These are phyloP conservation scores for Gnetum montanum DNA, from an alignment of 75 land plant genomes.

Conservation along the genomic window DNA sequence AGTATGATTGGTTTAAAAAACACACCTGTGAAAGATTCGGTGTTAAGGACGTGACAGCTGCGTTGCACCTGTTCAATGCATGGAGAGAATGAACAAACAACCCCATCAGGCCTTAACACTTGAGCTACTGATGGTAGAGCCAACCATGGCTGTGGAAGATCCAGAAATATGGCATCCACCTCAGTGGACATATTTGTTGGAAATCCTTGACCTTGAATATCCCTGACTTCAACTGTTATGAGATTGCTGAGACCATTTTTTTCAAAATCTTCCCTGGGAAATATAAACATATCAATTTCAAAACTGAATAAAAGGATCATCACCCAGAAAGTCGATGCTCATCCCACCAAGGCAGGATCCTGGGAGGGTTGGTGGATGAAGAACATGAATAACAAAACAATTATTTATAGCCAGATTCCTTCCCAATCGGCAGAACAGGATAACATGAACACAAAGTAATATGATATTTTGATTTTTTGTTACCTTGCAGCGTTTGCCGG, in stretches of 20 bases:
- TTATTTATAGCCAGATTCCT: background rate
- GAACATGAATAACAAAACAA: background rate
- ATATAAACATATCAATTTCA: too few species aligned
- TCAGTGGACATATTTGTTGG: constrained; percentile 47
- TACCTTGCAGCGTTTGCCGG: constrained; percentile 85
- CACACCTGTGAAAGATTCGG: constrained; percentile 25
- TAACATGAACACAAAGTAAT: background rate
- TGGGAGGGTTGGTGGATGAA: background rate
- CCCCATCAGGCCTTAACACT: constrained; percentile 59
- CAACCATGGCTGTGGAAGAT: constrained; percentile 94
- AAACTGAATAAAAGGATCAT: too few species aligned
- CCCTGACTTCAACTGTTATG: constrained; percentile 63
- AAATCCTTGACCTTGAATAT: constrained; percentile 90
- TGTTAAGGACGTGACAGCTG: constrained; percentile 33
- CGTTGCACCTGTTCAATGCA: constrained; percentile 97
- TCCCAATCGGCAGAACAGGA: background rate
- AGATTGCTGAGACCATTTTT: constrained; percentile 29
- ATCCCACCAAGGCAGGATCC: too few species aligned
- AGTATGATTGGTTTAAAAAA: background rate
- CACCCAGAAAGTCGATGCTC: too few species aligned
- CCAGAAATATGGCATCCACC: constrained; percentile 77
- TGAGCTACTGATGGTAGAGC: constrained; percentile 66
- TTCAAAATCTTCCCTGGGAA: constrained; percentile 47
- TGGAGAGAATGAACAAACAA: constrained; percentile 88
- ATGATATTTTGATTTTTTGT: background rate